Evolutionary conservation across 441 rosid species (phyloP).

Genomic region (Adansonia madagascariensis): DNA sequence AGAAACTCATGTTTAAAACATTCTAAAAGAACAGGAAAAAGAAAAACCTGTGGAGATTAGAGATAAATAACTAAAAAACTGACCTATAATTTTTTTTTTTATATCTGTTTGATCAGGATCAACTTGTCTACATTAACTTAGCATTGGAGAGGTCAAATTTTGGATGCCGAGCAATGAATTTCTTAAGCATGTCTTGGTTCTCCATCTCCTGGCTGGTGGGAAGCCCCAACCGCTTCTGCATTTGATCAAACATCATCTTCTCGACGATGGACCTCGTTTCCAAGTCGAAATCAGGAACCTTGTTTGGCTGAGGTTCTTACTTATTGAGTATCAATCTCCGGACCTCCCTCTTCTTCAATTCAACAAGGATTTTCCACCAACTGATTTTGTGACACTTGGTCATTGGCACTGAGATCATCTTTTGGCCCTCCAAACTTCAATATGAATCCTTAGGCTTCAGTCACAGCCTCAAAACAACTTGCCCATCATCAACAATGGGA

Average conservation of each 20-base stretch:
- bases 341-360: constrained; percentile 5
- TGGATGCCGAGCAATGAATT: constrained; percentile 24
- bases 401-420: not conserved
- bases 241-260: constrained; percentile 30
- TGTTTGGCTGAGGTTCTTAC: constrained; percentile 20
- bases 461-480: not conserved
- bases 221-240: constrained; percentile 26
- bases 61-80: no score
- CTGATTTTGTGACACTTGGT: constrained; percentile 14
- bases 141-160: constrained; percentile 16
- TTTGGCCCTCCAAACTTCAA: constrained; percentile 25
- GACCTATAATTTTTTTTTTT: no score
- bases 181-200: constrained; percentile 26
- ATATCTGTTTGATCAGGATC: no score
- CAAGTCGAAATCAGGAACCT: constrained; percentile 15
- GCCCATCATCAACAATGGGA: constrained; percentile 20
- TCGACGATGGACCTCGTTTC: not conserved
- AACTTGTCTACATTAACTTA: not conserved
- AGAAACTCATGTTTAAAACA: no score
- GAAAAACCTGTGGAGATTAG: no score
- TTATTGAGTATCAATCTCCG: constrained; percentile 27
- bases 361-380: constrained; percentile 28
- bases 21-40: no score
- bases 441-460: not conserved
- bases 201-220: constrained; percentile 28